phyloP scores from a whole-genome alignment of 2,329 filamentous ascomycete genomes.

The Colletotrichum sp. region DNA sequence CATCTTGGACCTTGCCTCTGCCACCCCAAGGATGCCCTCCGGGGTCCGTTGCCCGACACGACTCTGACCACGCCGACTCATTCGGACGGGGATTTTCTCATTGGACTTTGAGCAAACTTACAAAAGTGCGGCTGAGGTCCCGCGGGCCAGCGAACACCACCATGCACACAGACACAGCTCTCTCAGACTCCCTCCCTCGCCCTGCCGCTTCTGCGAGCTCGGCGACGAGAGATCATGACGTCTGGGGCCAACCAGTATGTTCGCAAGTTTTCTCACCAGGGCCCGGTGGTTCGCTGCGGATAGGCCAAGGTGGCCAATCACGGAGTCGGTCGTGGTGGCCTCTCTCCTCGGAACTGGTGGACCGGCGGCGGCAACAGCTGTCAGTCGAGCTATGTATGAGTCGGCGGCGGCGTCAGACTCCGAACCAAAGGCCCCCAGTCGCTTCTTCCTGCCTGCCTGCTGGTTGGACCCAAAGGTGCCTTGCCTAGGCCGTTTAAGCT shows the following conservation, averaged over 20 bases:
- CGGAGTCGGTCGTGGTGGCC: neutral
- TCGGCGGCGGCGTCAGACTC: neutral
- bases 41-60: conserved; percentile 1
- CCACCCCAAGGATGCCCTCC: neutral
- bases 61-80: conserved; percentile 1
- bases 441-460: neutral
- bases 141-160: neutral
- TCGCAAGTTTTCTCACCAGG: neutral
- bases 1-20: neutral
- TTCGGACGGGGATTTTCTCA: neutral
- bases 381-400: neutral
- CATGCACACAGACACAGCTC: neutral
- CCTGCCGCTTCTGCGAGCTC: neutral
- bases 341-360: conserved; percentile 12
- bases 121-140: conserved; percentile 15
- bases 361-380: neutral
- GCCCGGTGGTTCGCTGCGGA: neutral
- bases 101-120: neutral
- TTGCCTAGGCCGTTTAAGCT: neutral
- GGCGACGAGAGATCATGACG: conserved; percentile 11
- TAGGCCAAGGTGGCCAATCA: conserved; percentile 7
- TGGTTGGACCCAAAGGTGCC: neutral
- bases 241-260: neutral
- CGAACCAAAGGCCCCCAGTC: neutral
- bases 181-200: neutral